Conservation (phyloP, 495 filamentous ascomycete genomes). For the Hyaloscypha bicolor region DNA sequence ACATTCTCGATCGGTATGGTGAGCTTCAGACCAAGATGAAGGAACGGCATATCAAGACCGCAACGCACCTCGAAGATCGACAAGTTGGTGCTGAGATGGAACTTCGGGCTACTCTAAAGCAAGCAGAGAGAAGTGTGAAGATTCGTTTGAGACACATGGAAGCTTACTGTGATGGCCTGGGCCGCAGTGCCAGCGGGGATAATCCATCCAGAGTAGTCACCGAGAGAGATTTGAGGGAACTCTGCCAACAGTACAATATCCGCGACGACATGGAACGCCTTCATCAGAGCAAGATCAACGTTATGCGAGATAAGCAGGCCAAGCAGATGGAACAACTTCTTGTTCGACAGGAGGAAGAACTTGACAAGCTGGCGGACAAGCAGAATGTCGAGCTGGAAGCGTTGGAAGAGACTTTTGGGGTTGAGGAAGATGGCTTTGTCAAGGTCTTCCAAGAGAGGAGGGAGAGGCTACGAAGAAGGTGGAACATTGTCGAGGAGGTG, state of each 20-base stretch:
- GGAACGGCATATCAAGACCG: constrained; percentile 50
- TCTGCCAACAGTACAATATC: constrained; percentile 70
- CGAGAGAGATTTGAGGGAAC: constrained; percentile 58
- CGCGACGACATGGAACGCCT: constrained; percentile 71
- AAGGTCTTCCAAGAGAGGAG: constrained; percentile 53
- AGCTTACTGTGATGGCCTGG: constrained; percentile 67
- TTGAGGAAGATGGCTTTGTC: constrained; percentile 54
- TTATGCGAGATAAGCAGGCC: constrained; percentile 76
- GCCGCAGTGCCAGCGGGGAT: constrained; percentile 41
- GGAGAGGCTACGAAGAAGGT: constrained; percentile 52
- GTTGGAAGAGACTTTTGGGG: constrained; percentile 57
- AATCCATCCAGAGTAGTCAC: constrained; percentile 54
- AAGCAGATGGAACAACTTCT: constrained; percentile 67
- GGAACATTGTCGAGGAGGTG: constrained; percentile 67
- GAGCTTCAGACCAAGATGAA: constrained; percentile 49
- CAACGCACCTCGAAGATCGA: constrained; percentile 68
- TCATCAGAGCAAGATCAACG: constrained; percentile 75
- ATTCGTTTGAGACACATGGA: constrained; percentile 79
- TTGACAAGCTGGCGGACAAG: constrained; percentile 54
- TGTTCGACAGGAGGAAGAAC: constrained; percentile 65
- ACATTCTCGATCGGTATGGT: constrained; percentile 43
- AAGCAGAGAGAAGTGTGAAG: constrained; percentile 60
- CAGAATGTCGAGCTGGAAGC: constrained; percentile 53
- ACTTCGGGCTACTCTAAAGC: constrained; percentile 48
- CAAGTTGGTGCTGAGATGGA: constrained; percentile 75